Percentiles rank a stretch among this genome's conserved stretches.
phyloP scores from a whole-genome alignment of 805 yeast genomes.

The Lipomyces lipofer region DNA sequence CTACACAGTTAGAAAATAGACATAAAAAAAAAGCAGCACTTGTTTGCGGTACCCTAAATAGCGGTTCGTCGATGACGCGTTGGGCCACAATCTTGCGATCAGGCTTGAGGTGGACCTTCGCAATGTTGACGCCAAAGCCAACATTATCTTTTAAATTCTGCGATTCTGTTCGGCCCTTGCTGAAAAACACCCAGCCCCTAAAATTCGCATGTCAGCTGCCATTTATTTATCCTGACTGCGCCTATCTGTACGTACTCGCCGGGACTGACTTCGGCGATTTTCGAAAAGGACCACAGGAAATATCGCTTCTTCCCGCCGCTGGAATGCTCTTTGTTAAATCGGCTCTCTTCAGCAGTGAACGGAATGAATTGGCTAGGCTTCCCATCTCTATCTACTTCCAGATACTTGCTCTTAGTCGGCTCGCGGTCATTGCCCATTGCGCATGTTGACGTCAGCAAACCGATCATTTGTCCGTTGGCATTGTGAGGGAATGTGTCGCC shows the following conservation, averaged over 20 bases:
- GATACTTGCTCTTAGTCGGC: constrained; percentile 24
- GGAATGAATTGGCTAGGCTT: constrained; percentile 28
- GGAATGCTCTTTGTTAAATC: constrained; percentile 16
- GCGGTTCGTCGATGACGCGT: constrained; percentile 26
- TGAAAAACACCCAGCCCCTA: constrained; percentile 29
- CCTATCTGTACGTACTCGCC: constrained; percentile 24
- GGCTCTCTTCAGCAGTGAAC: constrained; percentile 23
- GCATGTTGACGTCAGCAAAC: constrained; percentile 26
- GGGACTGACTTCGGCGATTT: constrained; percentile 20
- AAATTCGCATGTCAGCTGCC: background rate
- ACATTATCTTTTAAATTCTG: constrained; percentile 16
- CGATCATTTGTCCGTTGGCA: constrained; percentile 26
- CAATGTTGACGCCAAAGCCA: constrained; percentile 24
- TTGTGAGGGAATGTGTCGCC: constrained; percentile 31
- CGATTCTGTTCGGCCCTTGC: constrained; percentile 26
- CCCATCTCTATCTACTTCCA: constrained; percentile 21
- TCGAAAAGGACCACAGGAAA: constrained; percentile 28
- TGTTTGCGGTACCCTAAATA: constrained; percentile 10
- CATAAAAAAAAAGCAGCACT: background rate
- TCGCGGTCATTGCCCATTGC: constrained; percentile 22
- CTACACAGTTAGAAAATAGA: background rate
- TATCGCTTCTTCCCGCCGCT: constrained; percentile 26
- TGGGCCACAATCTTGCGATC: constrained; percentile 16
- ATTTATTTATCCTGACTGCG: background rate
- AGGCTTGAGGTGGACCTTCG: constrained; percentile 7